Percentiles rank a stretch among this genome's conserved stretches.
Conservation (phyloP, 1,284 basidiomycete species). For the Cryptococcus sp. region DNA sequence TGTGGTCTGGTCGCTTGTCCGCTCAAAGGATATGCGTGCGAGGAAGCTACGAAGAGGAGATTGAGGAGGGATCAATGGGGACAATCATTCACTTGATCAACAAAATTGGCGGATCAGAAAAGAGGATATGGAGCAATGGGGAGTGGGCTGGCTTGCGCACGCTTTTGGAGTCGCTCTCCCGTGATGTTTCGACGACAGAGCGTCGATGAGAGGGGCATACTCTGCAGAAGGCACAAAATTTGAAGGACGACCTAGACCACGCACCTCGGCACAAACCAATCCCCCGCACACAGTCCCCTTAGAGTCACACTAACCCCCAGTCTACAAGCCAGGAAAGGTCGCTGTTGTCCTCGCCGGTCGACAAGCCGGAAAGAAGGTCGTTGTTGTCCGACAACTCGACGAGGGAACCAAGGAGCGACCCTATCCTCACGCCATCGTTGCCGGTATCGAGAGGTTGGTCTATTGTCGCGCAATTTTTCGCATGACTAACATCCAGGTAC, state of each 20-base stretch:
- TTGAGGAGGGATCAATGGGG: no score
- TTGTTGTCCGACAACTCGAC: conserved; percentile 90
- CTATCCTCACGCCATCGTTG: conserved; percentile 94
- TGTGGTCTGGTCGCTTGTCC: no score
- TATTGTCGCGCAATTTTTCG: not conserved
- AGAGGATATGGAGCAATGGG: no score
- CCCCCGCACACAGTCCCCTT: not conserved
- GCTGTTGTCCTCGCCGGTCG: conserved; percentile 94
- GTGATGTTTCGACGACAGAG: no score
- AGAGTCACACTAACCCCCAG: conserved; percentile 46
- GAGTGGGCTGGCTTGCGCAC: no score
- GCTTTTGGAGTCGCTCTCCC: no score
- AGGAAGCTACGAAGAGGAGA: no score
- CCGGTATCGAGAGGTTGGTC: conserved; percentile 71
- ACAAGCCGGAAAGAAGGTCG: conserved; percentile 97
- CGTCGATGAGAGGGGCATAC: not conserved
- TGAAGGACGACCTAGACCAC: not conserved
- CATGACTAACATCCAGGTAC: conserved; percentile 56
- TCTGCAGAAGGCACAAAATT: not conserved
- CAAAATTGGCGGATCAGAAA: no score
- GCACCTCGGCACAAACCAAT: not conserved
- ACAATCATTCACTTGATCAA: no score
- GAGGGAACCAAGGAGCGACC: conserved; percentile 81
- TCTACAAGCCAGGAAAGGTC: conserved; percentile 98
- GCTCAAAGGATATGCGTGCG: no score